Conservation (phyloP, 75 land plant species). For the Azolla pinnata region DNA sequence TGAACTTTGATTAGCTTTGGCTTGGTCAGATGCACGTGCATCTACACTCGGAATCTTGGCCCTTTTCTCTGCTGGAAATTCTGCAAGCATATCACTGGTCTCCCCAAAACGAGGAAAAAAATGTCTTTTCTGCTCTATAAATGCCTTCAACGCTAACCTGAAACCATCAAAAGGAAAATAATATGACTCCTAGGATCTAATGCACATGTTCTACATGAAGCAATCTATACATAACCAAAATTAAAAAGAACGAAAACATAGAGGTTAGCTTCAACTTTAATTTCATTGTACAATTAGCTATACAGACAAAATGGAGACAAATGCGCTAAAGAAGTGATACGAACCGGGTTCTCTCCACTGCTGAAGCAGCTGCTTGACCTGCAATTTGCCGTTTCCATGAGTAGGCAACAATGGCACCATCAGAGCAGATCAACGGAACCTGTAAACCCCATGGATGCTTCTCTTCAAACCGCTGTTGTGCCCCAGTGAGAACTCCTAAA, state of each 20-base stretch:
- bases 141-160: slow-evolving; percentile 92
- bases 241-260: too few relatives aligned
- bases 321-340: too few relatives aligned
- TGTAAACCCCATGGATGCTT: slow-evolving; percentile 86
- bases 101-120: slow-evolving; percentile 59
- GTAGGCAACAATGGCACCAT: slow-evolving; percentile 95
- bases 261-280: too few relatives aligned
- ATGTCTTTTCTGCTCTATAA: slow-evolving; percentile 80
- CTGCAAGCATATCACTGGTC: slow-evolving; percentile 26
- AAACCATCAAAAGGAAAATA: slow-evolving; percentile 1
- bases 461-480: slow-evolving; percentile 53
- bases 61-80: slow-evolving; percentile 24
- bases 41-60: slow-evolving; percentile 5
- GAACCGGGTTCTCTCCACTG: slow-evolving; percentile 93
- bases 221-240: too few relatives aligned
- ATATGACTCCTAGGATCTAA: too few relatives aligned
- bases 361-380: slow-evolving; percentile 98
- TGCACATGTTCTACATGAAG: too few relatives aligned
- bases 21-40: too few relatives aligned
- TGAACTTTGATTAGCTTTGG: slow-evolving; percentile 9
- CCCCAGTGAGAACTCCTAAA: slow-evolving; percentile 72
- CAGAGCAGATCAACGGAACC: slow-evolving; percentile 90
- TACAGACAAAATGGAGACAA: too few relatives aligned
- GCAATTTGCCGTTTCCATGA: slow-evolving; percentile 99
- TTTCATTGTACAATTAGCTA: too few relatives aligned